phyloP scores from a whole-genome alignment of 805 yeast species.

The Cyberlindnera maclurae region DNA sequence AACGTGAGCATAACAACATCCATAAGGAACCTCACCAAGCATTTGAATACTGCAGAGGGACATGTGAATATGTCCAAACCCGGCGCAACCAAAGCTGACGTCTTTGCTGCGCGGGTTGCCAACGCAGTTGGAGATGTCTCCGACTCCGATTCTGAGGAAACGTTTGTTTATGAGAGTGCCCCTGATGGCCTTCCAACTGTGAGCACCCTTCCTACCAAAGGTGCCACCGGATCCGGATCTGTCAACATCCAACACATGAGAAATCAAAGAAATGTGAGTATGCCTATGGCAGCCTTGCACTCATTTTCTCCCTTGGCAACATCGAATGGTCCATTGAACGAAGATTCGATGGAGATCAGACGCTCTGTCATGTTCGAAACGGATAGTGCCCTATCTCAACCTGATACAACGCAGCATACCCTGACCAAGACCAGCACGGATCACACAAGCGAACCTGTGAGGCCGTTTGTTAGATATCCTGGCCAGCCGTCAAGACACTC shows the following conservation, averaged over 20 bases:
- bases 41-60: constrained; percentile 13
- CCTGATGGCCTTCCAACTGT: constrained; percentile 21
- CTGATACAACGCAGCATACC: constrained; percentile 8
- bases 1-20: constrained; percentile 21
- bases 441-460: constrained; percentile 1
- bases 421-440: constrained; percentile 6
- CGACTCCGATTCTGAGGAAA: constrained; percentile 85
- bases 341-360: constrained; percentile 7
- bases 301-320: constrained; percentile 3
- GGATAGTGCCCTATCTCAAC: constrained; percentile 6
- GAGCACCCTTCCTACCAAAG: constrained; percentile 15
- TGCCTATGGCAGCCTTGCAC: constrained; percentile 17
- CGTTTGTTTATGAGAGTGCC: constrained; percentile 79
- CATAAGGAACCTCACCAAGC: constrained; percentile 17
- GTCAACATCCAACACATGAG: constrained; percentile 15
- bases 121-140: constrained; percentile 89
- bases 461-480: constrained; percentile 16
- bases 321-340: constrained; percentile 4
- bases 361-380: constrained; percentile 8
- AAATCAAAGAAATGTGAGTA: constrained; percentile 20
- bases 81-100: constrained; percentile 70
- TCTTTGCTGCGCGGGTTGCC: constrained; percentile 91
- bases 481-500: constrained; percentile 15
- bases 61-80: constrained; percentile 18
- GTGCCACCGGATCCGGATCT: constrained; percentile 5